phyloP scores from a whole-genome alignment of 345 rosid species.

The Murraya koenigii region DNA sequence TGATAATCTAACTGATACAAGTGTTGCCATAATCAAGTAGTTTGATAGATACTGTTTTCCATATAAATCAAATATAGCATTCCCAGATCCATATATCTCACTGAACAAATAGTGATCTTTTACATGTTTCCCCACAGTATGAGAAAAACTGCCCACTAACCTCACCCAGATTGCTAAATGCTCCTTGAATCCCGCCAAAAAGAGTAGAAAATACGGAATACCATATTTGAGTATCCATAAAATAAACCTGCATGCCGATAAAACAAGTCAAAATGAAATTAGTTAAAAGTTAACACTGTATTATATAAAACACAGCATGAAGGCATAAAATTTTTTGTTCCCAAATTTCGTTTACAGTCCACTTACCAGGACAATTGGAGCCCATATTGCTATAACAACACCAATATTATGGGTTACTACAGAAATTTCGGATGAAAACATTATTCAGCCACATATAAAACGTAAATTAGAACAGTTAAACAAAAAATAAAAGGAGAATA shows the following conservation, averaged over 20 bases:
- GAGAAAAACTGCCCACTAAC: constrained; percentile 40
- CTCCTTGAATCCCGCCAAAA: constrained; percentile 95
- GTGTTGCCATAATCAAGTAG: not conserved
- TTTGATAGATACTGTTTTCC: not conserved
- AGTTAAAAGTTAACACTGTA: not conserved
- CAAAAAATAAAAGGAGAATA: not conserved
- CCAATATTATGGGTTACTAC: constrained; percentile 78
- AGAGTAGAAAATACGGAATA: constrained; percentile 92
- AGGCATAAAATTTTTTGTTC: constrained; percentile 13
- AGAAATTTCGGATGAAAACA: constrained; percentile 28
- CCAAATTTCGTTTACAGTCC: constrained; percentile 11
- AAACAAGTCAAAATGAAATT: constrained; percentile 14
- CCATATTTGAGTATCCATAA: constrained; percentile 97
- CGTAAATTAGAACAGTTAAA: not conserved
- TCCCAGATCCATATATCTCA: not conserved
- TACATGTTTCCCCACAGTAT: not conserved
- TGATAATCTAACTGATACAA: not conserved
- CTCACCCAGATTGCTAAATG: constrained; percentile 97
- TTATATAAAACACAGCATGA: not conserved
- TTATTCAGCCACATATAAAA: constrained; percentile 8
- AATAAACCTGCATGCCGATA: constrained; percentile 65
- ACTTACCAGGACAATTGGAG: constrained; percentile 87
- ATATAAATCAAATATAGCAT: not conserved
- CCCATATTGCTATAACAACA: constrained; percentile 89
- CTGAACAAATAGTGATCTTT: not conserved